Percentiles rank a stretch among this genome's conserved stretches.
phyloP scores from a whole-genome alignment of 225 moss, liverwort and hornwort species.

The Pseudoscleropodium purum region DNA sequence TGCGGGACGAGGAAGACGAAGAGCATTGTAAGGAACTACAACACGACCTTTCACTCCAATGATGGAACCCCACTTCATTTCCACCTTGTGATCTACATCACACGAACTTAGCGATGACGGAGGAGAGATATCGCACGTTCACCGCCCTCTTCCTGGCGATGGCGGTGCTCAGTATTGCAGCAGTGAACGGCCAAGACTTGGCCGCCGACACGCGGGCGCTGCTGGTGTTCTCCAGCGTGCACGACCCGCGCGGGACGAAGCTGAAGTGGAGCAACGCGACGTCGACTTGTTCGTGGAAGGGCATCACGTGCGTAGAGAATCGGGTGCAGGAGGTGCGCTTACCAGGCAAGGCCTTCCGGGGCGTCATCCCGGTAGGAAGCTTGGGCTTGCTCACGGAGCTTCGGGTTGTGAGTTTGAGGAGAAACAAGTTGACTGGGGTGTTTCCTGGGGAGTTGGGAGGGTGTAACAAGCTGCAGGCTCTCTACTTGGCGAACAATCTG shows the following conservation, averaged over 20 bases:
- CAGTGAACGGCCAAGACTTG: constrained; percentile 10
- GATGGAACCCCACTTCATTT: not conserved
- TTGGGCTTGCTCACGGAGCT: constrained; percentile 59
- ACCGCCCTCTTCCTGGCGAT: not conserved
- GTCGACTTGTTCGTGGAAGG: constrained; percentile 20
- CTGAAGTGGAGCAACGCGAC: constrained; percentile 26
- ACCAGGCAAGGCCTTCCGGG: constrained; percentile 14
- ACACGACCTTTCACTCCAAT: not conserved
- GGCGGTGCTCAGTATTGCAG: not conserved
- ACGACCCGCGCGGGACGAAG: constrained; percentile 12
- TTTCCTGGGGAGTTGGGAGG: constrained; percentile 44
- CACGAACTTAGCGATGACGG: not conserved
- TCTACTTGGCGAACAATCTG: constrained; percentile 42
- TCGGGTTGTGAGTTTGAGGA: constrained; percentile 58
- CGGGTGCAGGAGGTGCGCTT: constrained; percentile 19
- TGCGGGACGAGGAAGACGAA: constrained; percentile 4
- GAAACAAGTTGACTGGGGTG: constrained; percentile 39
- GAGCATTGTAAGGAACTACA: not conserved
- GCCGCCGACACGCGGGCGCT: constrained; percentile 15
- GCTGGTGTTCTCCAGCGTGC: not conserved
- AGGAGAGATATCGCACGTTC: not conserved
- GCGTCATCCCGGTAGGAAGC: constrained; percentile 8
- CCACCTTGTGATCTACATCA: not conserved
- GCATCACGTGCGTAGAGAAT: constrained; percentile 9
- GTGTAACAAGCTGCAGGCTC: constrained; percentile 30